Conservation (phyloP, 495 filamentous ascomycete species). For the Chaetomium cochliodes region DNA sequence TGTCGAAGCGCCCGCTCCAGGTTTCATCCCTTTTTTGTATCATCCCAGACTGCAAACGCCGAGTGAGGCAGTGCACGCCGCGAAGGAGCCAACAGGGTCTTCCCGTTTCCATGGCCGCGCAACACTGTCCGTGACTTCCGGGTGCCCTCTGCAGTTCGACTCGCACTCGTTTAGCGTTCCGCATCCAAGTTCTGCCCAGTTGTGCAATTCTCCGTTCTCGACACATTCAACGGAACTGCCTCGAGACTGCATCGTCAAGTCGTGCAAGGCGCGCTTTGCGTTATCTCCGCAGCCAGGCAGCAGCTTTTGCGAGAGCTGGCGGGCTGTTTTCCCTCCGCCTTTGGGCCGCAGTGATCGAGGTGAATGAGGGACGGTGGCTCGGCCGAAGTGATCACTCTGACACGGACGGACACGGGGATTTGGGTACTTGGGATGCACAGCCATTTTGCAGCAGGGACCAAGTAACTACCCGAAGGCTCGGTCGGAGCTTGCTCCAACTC, state of each 20-base stretch:
- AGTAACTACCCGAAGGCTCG: slow-evolving; percentile 15
- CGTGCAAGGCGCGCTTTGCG: neutral
- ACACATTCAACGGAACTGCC: neutral
- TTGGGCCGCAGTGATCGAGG: neutral
- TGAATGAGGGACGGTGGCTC: neutral
- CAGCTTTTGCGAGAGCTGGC: neutral
- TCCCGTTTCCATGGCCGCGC: slow-evolving; percentile 16
- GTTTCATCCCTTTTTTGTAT: neutral
- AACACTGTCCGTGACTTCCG: slow-evolving; percentile 10
- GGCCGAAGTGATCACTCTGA: neutral
- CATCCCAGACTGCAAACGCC: neutral
- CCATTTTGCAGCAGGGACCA: slow-evolving; percentile 9
- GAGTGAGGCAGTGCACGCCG: slow-evolving; percentile 19
- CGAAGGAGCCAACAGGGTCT: slow-evolving; percentile 14
- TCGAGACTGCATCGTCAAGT: too few relatives aligned
- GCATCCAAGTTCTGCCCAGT: slow-evolving; percentile 8
- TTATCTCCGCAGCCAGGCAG: slow-evolving; percentile 1
- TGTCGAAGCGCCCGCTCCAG: neutral
- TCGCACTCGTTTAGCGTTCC: slow-evolving; percentile 3
- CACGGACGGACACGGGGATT: too few relatives aligned
- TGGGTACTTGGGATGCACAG: neutral
- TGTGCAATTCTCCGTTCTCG: neutral
- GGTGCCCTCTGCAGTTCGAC: neutral
- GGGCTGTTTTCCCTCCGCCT: neutral
- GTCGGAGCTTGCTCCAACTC: slow-evolving; percentile 13